Evolutionary conservation across 495 filamentous ascomycete genomes (phyloP).

Genomic region (Xylaria sp.): DNA sequence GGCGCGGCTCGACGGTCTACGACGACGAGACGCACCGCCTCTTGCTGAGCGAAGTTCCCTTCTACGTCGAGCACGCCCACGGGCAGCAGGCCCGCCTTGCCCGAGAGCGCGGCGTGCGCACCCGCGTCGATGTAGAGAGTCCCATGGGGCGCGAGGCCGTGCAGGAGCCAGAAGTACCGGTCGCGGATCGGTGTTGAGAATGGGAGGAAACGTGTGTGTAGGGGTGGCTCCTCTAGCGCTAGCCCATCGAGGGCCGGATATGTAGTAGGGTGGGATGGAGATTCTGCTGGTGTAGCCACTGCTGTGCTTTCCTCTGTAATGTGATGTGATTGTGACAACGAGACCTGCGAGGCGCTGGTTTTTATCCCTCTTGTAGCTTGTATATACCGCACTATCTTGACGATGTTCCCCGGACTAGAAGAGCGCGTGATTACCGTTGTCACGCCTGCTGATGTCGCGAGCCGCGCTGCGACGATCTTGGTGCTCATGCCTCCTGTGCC

Average conservation of each 20-base stretch:
- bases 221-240: conserved; percentile 55
- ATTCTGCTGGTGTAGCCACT: conserved; percentile 35
- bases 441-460: conserved; percentile 93
- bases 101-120: conserved; percentile 76
- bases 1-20: conserved; percentile 46
- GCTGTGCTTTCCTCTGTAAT: conserved; percentile 2
- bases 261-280: conserved; percentile 45
- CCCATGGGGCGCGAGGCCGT: conserved; percentile 91
- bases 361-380: conserved; percentile 60
- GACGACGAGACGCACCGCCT: conserved; percentile 85
- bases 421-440: conserved; percentile 94
- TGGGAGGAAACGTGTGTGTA: conserved; percentile 93
- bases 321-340: conserved; percentile 7
- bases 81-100: conserved; percentile 88
- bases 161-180: conserved; percentile 94
- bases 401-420: conserved; percentile 90
- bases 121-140: conserved; percentile 91
- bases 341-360: conserved; percentile 32
- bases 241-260: conserved; percentile 42
- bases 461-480: conserved; percentile 92
- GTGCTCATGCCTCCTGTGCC: conserved; percentile 99
- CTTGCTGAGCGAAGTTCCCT: conserved; percentile 87
- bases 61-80: conserved; percentile 90
- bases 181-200: conserved; percentile 87
- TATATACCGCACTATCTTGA: conserved; percentile 82